phyloP scores from a whole-genome alignment of 2,329 filamentous ascomycete species.

The Rhexocercosporidium sp. region DNA sequence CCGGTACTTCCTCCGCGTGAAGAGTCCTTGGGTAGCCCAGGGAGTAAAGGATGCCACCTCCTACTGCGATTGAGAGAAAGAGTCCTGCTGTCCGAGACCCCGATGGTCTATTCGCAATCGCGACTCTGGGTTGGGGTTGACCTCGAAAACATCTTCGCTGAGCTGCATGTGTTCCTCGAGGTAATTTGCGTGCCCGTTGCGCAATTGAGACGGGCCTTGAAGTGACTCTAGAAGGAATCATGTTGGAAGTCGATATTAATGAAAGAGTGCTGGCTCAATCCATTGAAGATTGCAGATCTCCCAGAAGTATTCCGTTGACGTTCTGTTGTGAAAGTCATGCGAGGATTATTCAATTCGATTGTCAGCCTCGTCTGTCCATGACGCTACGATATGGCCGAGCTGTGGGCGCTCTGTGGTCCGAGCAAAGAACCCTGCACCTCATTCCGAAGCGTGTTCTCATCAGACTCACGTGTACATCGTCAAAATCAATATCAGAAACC shows the following conservation, averaged over 20 bases:
- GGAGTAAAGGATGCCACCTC: conserved; percentile 35
- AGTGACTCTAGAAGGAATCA: conserved; percentile 32
- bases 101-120: conserved; percentile 23
- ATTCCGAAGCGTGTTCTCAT: neutral
- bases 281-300: conserved; percentile 4
- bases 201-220: conserved; percentile 23
- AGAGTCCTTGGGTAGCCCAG: conserved; percentile 33
- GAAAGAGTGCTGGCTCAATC: neutral
- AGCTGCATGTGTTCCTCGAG: conserved; percentile 12
- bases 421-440: neutral
- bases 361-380: conserved; percentile 31
- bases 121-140: conserved; percentile 24
- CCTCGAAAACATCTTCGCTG: conserved; percentile 34
- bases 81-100: conserved; percentile 25
- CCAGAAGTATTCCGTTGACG: neutral
- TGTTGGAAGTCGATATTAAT: conserved; percentile 14
- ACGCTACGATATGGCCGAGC: conserved; percentile 22
- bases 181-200: conserved; percentile 25
- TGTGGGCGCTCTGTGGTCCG: neutral
- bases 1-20: conserved; percentile 39
- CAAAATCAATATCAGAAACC: neutral
- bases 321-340: neutral
- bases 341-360: neutral
- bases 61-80: conserved; percentile 32
- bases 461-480: neutral